Evolutionary conservation across 2,329 filamentous ascomycete genomes (phyloP), one percentile per base, ranked within the genome.

Genomic region (Chaetothyriales sp.): DNA sequence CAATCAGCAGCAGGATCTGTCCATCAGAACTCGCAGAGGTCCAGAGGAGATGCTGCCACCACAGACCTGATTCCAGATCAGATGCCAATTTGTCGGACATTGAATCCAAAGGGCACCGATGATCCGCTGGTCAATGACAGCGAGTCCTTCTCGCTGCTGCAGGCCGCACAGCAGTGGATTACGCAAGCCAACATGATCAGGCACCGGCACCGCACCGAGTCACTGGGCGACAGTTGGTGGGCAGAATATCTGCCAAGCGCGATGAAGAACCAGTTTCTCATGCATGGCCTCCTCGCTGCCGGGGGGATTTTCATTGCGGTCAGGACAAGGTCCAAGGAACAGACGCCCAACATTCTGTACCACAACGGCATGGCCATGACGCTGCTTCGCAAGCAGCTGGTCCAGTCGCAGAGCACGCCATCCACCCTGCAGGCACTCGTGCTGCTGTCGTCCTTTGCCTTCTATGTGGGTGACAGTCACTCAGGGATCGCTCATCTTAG

Each of bases 251-350:
- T 39, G 10, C 10, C 32, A 4, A 39, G 15, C 15, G 32, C 32
- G 12, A 15, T 39, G 32, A 78, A 80, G 74, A 73, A 81, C 55
- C 77, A 81, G 50, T 82, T 78, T 52, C 70, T 83, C 7, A 82
- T 85, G 75, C 81, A 85, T 61, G 78, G 80, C 2, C 80, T 85
- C 47, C 72, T 83, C 0, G 80, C 80, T 15, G 15, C 32, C 12
- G 32, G 32, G 5, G 32, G 32, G 10, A 39, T 15, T 39, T 39
- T 15, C 15, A 15, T 39, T 2, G 32, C 32, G 2, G 32, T 15
- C 32, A 39, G 15, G 32, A 39, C 32, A 39, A 15, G 15, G 32
- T 15, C 10, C 32, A 39, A 15, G 8, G 32, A 39, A 2, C 32
- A 39, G 32, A 39, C 32, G 10, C 32, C 9, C 2, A 12, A 15